Evolutionary conservation across 192 early-diverging fungal genomes (phyloP), one percentile per base, ranked within the genome.

Genomic region (Coemansia sp.): DNA sequence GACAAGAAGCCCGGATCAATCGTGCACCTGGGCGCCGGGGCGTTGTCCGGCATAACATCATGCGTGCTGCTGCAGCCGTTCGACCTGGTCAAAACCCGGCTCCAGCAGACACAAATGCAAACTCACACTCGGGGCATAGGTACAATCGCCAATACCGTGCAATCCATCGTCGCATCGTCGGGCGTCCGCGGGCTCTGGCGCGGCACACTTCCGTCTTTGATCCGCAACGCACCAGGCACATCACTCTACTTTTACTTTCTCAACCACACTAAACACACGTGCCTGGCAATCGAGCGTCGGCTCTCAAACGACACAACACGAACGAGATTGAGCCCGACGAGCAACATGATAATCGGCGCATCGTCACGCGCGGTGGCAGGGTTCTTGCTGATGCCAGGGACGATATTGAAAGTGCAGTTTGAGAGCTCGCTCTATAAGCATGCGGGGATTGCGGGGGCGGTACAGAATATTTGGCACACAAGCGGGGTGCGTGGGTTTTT

Each of bases 331-430:
- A 82, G 82, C 67, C 71, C 84, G 53, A 76, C 67, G 55, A 85
- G 88, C 60, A 92, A 90, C 70, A 58, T 92, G 69, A 56, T 88
- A 7, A 84, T 89, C 1, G 91, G 91, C 18, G 85, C 85, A 14
- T 74, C 84, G 25, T 87, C 91, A 18, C 73, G 90, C 40, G 88
- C 84, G 9, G 64, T 89, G 8, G 87, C 91, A 21, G 95, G 95
- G 5, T 89, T 94, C 60, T 56, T 94, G 0, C 83, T 95, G 80
- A 97, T 97, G 95, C 95, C 95, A 0, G 86, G 92, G n/a, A 92
- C 93, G 0, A 89, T 95, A 34, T 83, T 97, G 55, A 97, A 97
- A 80, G 88, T 94, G 37, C 84, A 92, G 55, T 95, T 87, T 60
- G 95, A 96, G 87, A 94, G 92, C 70, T 90, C 88, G 36, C 75